Evolutionary conservation across 306 rosid species (phyloP), one percentile per base, ranked within the genome.

Genomic region (Malus fusca): DNA sequence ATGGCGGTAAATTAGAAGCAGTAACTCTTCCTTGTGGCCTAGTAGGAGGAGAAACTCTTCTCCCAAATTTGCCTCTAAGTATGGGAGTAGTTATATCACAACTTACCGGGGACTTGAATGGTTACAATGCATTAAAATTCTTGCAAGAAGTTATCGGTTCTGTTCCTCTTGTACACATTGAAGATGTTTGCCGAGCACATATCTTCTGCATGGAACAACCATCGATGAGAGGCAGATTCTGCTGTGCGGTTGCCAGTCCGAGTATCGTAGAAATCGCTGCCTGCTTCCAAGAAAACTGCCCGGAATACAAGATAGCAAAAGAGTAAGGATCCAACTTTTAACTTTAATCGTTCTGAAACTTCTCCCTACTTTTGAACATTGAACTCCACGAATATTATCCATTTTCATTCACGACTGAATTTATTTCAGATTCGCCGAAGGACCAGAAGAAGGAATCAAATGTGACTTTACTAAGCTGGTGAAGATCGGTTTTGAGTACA

Each of bases 131-230:
- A n/a, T 18, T 87, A 6, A 75, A 44, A 23, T 66, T 56, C 6
- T 37, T 23, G 75, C 79, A 84, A 79, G 88, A 82, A 51, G 33
- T 73, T 56, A 6, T 3, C 26, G 88, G 88, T 40, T 82, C 82
- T 1, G 26, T 78, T 37, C 84, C 88, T 23, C 11, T 87, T 1
- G 85, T 75, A 3, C 90, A 87, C 37, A 3, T 88, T 35, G 83
- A 88, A 56, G 92, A 82, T 82, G 87, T 78, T 31, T 82, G 85
- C 63, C 80, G 61, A 61, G 92, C 88, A 1, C 90, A 84, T 78
- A 84, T 86, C 65, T 84, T 86, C 75, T 82, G 92, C 67, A 80
- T 81, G 19, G 83, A 81, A 35, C 73, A 44, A 23, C 78, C 82
- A 61, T 81, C 93, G 7, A 75, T 82, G 63, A 59, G n/a, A 33